A percentile compares a stretch with the other conserved stretches of the same genome.
Evolutionary conservation across 768 basidiomycete species (phyloP).

Genomic region (Pulveroboletus sp.): DNA sequence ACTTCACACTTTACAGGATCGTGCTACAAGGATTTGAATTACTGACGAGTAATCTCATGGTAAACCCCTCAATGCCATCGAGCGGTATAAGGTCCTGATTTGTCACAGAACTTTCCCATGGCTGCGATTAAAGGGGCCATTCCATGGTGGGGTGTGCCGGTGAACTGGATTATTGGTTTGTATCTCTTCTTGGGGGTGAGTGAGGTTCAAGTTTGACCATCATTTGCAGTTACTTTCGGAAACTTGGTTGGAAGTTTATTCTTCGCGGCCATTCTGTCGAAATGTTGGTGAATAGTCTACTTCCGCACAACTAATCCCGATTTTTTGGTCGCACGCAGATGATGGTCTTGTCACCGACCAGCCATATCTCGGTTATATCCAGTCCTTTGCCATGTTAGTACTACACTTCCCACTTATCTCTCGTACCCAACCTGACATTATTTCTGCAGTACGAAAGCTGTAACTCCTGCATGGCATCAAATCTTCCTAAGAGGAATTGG

Average conservation of each 20-base stretch:
- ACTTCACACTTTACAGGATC: constrained; percentile 45
- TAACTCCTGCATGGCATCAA: constrained; percentile 64
- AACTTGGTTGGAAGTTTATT: constrained; percentile 68
- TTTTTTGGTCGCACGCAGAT: constrained; percentile 34
- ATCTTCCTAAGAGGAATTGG: constrained; percentile 71
- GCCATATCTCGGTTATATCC: constrained; percentile 55
- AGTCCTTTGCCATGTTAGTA: constrained; percentile 55
- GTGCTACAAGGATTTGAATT: constrained; percentile 67
- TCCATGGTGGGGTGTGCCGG: constrained; percentile 65
- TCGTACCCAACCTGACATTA: constrained; percentile 1
- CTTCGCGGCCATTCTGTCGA: constrained; percentile 62
- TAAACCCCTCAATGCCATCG: constrained; percentile 20
- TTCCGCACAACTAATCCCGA: background rate
- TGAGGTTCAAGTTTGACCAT: background rate
- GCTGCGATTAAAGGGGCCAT: constrained; percentile 55
- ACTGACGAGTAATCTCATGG: constrained; percentile 76
- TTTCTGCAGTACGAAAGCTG: constrained; percentile 51
- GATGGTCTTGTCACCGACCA: constrained; percentile 54
- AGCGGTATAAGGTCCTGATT: background rate
- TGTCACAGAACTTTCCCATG: constrained; percentile 63
- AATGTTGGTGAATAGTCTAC: constrained; percentile 41
- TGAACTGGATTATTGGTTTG: constrained; percentile 68
- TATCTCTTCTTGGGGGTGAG: background rate
- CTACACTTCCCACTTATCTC: constrained; percentile 31
- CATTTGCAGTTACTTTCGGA: constrained; percentile 56